phyloP scores from a whole-genome alignment of 805 yeast genomes.

The Huiozyma naganishii region DNA sequence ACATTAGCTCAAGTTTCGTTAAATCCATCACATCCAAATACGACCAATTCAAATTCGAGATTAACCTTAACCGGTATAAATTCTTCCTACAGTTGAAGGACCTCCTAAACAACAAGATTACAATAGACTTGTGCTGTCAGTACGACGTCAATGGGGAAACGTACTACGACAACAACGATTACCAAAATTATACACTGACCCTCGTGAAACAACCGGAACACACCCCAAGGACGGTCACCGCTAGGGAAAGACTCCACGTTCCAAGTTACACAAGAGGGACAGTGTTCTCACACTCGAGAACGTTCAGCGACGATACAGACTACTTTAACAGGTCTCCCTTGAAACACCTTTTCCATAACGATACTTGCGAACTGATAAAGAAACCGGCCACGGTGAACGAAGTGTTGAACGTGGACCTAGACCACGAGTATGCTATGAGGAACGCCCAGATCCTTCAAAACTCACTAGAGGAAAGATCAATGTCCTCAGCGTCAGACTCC shows the following conservation, averaged over 20 bases:
- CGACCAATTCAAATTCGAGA: constrained; percentile 25
- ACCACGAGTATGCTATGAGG: neutral
- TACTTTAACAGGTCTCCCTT: constrained; percentile 27
- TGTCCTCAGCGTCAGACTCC: constrained; percentile 4
- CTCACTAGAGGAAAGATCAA: constrained; percentile 2
- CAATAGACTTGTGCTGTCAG: constrained; percentile 24
- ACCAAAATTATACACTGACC: constrained; percentile 23
- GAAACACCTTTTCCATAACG: constrained; percentile 23
- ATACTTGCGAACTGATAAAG: constrained; percentile 2
- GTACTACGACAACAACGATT: constrained; percentile 28
- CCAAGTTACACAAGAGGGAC: neutral
- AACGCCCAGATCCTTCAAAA: neutral
- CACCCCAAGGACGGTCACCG: neutral
- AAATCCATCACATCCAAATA: constrained; percentile 17
- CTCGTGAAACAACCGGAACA: neutral
- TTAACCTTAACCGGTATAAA: constrained; percentile 21
- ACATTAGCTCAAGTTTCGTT: constrained; percentile 18
- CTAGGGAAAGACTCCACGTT: neutral
- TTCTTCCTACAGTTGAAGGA: constrained; percentile 18
- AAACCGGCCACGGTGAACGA: constrained; percentile 5
- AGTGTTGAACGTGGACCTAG: constrained; percentile 1
- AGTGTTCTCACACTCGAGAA: constrained; percentile 11
- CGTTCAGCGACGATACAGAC: constrained; percentile 26
- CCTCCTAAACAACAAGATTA: constrained; percentile 11
- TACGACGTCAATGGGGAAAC: constrained; percentile 27